Evolutionary conservation across 2,329 filamentous ascomycete genomes (phyloP).

Genomic region (Botrytis sinoallii): DNA sequence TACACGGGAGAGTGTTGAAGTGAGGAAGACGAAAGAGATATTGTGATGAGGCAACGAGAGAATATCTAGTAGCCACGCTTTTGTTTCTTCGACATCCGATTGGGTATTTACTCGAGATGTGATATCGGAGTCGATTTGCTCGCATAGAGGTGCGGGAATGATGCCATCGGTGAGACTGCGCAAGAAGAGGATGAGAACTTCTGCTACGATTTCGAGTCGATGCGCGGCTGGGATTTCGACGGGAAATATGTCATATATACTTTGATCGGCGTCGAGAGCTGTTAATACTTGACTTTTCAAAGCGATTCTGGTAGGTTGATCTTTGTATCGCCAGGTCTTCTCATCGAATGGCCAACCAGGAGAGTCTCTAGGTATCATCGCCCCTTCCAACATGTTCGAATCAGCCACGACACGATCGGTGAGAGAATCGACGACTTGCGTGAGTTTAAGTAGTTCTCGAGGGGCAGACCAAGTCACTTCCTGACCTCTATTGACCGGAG

Average conservation of each 20-base stretch:
- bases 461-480: slow-evolving; percentile 76
- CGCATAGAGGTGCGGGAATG: slow-evolving; percentile 68
- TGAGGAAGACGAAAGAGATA: slow-evolving; percentile 85
- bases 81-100: slow-evolving; percentile 51
- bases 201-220: slow-evolving; percentile 71
- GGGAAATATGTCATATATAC: slow-evolving; percentile 60
- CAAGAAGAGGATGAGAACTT: slow-evolving; percentile 72
- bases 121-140: slow-evolving; percentile 59
- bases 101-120: slow-evolving; percentile 44
- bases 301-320: slow-evolving; percentile 37
- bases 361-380: slow-evolving; percentile 48
- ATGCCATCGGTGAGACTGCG: slow-evolving; percentile 74
- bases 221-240: slow-evolving; percentile 61
- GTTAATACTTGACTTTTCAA: slow-evolving; percentile 47
- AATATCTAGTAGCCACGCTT: slow-evolving; percentile 66
- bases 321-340: slow-evolving; percentile 37
- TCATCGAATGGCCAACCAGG: slow-evolving; percentile 58
- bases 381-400: slow-evolving; percentile 58
- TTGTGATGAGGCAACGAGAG: slow-evolving; percentile 74
- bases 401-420: slow-evolving; percentile 58
- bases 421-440: slow-evolving; percentile 66
- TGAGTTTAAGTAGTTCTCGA: slow-evolving; percentile 84
- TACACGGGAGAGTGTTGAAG: slow-evolving; percentile 67
- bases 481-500: slow-evolving; percentile 42
- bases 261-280: slow-evolving; percentile 68